Evolutionary conservation across 176 grass and related monocot genomes (phyloP).

Genomic region (Urochloa ruziziensis): DNA sequence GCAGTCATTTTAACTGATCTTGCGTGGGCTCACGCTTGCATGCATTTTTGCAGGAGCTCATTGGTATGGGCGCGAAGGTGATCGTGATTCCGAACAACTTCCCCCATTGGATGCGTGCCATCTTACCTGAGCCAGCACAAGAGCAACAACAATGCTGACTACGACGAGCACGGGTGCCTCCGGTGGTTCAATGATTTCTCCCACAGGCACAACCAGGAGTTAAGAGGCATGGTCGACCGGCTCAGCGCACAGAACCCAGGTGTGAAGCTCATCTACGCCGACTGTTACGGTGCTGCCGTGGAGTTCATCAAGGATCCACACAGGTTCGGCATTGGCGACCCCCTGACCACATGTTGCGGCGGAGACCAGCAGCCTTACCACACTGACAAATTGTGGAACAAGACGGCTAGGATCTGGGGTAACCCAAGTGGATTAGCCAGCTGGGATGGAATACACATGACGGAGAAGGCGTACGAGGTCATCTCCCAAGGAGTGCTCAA

Average conservation of each 20-base stretch:
- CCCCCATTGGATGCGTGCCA: constrained; percentile 45
- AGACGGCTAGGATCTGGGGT: constrained; percentile 11
- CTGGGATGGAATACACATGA: constrained; percentile 64
- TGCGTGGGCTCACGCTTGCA: too few relatives aligned
- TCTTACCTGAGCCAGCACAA: constrained; percentile 8
- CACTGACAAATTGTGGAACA: not conserved
- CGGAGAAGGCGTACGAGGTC: constrained; percentile 41
- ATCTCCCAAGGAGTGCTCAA: constrained; percentile 41
- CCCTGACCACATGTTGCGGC: constrained; percentile 44
- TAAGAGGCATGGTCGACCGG: not conserved
- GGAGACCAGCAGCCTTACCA: constrained; percentile 5
- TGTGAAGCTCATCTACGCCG: constrained; percentile 48
- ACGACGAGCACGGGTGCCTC: constrained; percentile 42
- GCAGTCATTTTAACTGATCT: too few relatives aligned
- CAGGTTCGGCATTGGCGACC: constrained; percentile 12
- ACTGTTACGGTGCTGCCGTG: constrained; percentile 52
- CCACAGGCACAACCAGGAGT: constrained; percentile 27
- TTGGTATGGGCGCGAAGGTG: constrained; percentile 43
- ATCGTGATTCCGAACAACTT: constrained; percentile 50
- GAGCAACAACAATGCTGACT: not conserved
- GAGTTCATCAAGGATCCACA: constrained; percentile 7
- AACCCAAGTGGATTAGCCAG: constrained; percentile 22
- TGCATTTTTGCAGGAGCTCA: constrained; percentile 8
- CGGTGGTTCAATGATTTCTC: constrained; percentile 50
- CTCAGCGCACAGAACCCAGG: not conserved